Evolutionary conservation across 164 flowering plant species (phyloP), one percentile per base, ranked within the genome.

Genomic region (Stephania cephalantha): DNA sequence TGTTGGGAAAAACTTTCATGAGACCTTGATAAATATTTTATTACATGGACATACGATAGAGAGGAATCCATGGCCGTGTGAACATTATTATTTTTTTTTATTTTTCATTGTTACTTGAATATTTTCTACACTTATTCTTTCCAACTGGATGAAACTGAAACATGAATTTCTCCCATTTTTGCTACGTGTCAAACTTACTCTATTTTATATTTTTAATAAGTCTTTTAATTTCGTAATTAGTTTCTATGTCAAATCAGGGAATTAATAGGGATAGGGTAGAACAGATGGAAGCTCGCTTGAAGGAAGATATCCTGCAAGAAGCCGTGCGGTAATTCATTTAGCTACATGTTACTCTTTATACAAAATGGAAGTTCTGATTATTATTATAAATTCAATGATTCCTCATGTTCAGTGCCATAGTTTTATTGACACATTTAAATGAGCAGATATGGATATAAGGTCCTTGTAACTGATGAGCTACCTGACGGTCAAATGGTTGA

Each of bases 401-500:
- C 71, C 79, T 13, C 69, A 63, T 22, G 6, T 12, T 70, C 58
- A 6, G 4, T 9, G 4, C 29, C 6, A 3, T 70, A 48, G 79
- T 79, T 74, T 76, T 71, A 70, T 70, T 82, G 73, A 35, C 63
- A 68, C 44, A 76, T 81, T 61, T 84, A 84, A 77, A 76, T 70
- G 75, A 71, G 78, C 90, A 94, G 98, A 88, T 94, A 90, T 86
- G 98, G 95, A 82, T 90, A 94, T 88, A 94, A 94, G 89, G 89
- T 94, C 90, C 98, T 94, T 84, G 98, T 94, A 76, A 94, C 98
- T 84, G 98, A 94, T 87, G 98, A 94, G 83, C 87, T 94, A 81
- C 97, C 94, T 75, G 97, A 92, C 85, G 97, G 97, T 79, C 97
- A 94, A 81, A 94, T 94, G 98, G 98, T 94, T 81, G 98, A 94